Percentiles rank a stretch among this genome's conserved stretches.
These are phyloP conservation scores for Carallia brachiata DNA, from an alignment of 345 rosid genomes.

Conservation along the genomic window DNA sequence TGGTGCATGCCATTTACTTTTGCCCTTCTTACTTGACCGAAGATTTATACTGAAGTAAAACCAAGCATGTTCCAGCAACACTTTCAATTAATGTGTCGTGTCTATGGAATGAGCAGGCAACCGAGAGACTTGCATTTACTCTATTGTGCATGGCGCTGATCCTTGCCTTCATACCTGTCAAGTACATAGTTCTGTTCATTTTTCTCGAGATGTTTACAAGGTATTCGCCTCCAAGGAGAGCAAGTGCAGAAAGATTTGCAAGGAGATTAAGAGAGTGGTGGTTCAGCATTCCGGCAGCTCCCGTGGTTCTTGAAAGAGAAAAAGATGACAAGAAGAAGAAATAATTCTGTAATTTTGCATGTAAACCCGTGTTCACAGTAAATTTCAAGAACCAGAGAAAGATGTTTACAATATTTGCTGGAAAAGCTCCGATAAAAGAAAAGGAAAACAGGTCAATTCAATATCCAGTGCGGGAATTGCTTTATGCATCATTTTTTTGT, in stretches of 20 bases:
- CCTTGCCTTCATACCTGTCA: slow-evolving; percentile 53
- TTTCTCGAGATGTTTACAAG: slow-evolving; percentile 77
- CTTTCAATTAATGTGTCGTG: background rate
- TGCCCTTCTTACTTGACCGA: background rate
- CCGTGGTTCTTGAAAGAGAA: slow-evolving; percentile 67
- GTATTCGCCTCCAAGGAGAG: slow-evolving; percentile 73
- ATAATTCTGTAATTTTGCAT: slow-evolving; percentile 1
- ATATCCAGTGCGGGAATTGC: too few species aligned
- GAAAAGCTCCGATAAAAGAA: too few species aligned
- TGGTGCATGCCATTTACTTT: background rate
- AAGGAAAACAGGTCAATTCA: too few species aligned
- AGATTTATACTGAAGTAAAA: background rate
- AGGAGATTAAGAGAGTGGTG: slow-evolving; percentile 97
- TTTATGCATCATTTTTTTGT: too few species aligned
- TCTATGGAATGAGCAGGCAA: slow-evolving; percentile 51
- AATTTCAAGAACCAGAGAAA: background rate
- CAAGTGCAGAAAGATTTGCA: slow-evolving; percentile 61
- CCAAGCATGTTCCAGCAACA: background rate
- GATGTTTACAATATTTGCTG: background rate
- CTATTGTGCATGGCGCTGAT: slow-evolving; percentile 49
- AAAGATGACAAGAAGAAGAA: slow-evolving; percentile 68
- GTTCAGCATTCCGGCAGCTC: slow-evolving; percentile 97
- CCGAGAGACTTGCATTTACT: slow-evolving; percentile 60
- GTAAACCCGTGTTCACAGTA: slow-evolving; percentile 2
- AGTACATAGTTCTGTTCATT: slow-evolving; percentile 45